These are phyloP conservation scores for Hypoxylon sp. DNA, from an alignment of 2,329 filamentous ascomycete genomes.

Conservation along the genomic window DNA sequence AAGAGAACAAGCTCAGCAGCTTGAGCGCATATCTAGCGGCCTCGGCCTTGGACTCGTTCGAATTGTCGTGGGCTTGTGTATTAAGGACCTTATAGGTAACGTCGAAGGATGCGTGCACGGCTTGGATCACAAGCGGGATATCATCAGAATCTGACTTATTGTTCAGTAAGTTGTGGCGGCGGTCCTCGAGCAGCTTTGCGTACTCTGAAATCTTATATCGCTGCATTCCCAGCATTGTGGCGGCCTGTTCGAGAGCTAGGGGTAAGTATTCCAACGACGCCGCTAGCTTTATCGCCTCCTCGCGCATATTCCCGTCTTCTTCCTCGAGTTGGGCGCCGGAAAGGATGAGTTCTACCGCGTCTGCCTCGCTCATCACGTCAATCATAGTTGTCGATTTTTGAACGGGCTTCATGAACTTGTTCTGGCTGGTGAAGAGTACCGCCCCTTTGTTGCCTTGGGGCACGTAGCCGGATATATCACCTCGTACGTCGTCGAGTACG, in stretches of 20 bases:
- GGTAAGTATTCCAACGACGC: slow-evolving; percentile 49
- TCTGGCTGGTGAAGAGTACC: slow-evolving; percentile 52
- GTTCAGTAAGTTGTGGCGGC: slow-evolving; percentile 35
- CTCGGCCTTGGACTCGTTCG: not conserved
- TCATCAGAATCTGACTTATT: slow-evolving; percentile 15
- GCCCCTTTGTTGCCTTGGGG: slow-evolving; percentile 47
- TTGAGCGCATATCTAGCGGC: slow-evolving; percentile 46
- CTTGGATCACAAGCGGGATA: slow-evolving; percentile 7
- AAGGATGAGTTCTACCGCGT: slow-evolving; percentile 37
- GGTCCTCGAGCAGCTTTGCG: slow-evolving; percentile 24
- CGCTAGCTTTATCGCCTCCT: slow-evolving; percentile 1
- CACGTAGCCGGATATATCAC: slow-evolving; percentile 34
- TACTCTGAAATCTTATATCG: slow-evolving; percentile 39
- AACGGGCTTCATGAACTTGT: slow-evolving; percentile 4
- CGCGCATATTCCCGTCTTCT: not conserved
- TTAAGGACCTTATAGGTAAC: slow-evolving; percentile 47
- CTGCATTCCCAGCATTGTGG: slow-evolving; percentile 34
- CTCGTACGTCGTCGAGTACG: slow-evolving; percentile 51
- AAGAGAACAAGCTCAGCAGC: slow-evolving; percentile 49
- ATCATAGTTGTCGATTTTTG: slow-evolving; percentile 23
- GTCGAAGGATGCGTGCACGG: slow-evolving; percentile 46
- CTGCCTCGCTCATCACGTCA: slow-evolving; percentile 23
- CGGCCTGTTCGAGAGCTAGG: slow-evolving; percentile 52
- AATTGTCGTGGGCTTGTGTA: slow-evolving; percentile 13
- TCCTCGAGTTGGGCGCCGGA: slow-evolving; percentile 3